Base-by-base conservation (phyloP, 1,284 basidiomycete species). In the Trichosporon ovoides region DNA sequence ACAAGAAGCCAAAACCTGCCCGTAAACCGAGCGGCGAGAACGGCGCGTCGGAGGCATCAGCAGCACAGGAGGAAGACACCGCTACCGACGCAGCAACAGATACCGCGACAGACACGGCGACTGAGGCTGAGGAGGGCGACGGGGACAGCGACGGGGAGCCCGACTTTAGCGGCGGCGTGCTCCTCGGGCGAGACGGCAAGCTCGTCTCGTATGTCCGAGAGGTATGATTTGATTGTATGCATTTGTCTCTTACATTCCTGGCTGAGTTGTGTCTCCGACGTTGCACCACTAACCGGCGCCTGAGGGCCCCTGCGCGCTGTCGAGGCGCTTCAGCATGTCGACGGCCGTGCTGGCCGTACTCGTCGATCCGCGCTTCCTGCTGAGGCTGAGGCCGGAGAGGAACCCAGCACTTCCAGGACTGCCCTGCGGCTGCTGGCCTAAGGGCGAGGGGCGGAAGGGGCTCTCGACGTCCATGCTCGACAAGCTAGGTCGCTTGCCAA, bases 291-390 rank as follows among this genome's bases (percentile, higher is more conserved):
- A n/a, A n/a, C n/a, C n/a, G n/a, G n/a, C n/a, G n/a, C n/a, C n/a
- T n/a, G n/a, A n/a, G n/a, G n/a, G n/a, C n/a, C 28, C 28, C 28
- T 31, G 28, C 28, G 28, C 9, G 28, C 43, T 48, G 24, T 58
- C 57, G 28, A 58, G 22, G 11, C 54, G 51, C 56, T 60, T 63
- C 6, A 63, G 48, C 52, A 63, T 51, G 48, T 63, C 62, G 14
- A 58, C 46, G 1, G 62, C 62, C 11, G 58, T 58, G 19, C 38
- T 24, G 38, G n/a, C n/a, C n/a, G n/a, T n/a, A n/a, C n/a, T n/a
- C n/a, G 28, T 13, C 37, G 53, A 55, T 24, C 55, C 48, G n/a
- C 58, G 58, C 48, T 60, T 60, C 20, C 58, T 51, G 18, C 43
- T 53, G 18, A 63, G 48, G 14, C 43, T 51, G 28, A 63, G 52